These are phyloP conservation scores for Daldinia sp. DNA, from an alignment of 2,329 filamentous ascomycete species.

Conservation along the genomic window DNA sequence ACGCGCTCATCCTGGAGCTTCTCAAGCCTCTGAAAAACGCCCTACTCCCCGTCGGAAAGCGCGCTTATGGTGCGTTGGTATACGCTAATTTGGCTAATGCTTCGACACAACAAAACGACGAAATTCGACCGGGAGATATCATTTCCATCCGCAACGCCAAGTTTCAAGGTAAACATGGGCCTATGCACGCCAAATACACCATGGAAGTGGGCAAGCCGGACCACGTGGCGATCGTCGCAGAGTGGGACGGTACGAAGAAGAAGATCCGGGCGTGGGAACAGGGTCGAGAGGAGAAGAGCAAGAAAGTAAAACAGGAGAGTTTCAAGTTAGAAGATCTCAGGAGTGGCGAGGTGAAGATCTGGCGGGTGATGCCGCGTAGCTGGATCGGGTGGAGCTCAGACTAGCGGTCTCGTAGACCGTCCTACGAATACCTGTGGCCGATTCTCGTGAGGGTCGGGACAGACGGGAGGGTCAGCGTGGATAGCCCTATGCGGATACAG, in stretches of 20 bases:
- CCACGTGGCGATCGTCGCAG: constrained; percentile 89
- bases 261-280: constrained; percentile 97
- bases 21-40: constrained; percentile 77
- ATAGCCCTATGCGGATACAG: constrained; percentile 34
- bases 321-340: constrained; percentile 92
- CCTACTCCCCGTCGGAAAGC: constrained; percentile 83
- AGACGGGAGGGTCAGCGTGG: constrained; percentile 40
- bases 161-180: constrained; percentile 93
- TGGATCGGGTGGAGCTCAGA: constrained; percentile 90
- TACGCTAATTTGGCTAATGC: constrained; percentile 97
- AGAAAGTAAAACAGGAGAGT: constrained; percentile 92
- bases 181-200: constrained; percentile 94
- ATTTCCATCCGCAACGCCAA: constrained; percentile 90
- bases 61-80: constrained; percentile 88
- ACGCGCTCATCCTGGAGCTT: constrained; percentile 79
- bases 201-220: constrained; percentile 87
- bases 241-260: constrained; percentile 99
- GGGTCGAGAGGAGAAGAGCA: constrained; percentile 88
- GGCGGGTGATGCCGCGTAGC: constrained; percentile 89
- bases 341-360: constrained; percentile 95
- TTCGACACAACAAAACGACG: constrained; percentile 86
- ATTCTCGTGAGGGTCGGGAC: constrained; percentile 41
- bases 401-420: constrained; percentile 51
- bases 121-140: constrained; percentile 93
- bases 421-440: constrained; percentile 42